phyloP scores from a whole-genome alignment of 352 stramenopile genomes.

The Peronospora farinosa region DNA sequence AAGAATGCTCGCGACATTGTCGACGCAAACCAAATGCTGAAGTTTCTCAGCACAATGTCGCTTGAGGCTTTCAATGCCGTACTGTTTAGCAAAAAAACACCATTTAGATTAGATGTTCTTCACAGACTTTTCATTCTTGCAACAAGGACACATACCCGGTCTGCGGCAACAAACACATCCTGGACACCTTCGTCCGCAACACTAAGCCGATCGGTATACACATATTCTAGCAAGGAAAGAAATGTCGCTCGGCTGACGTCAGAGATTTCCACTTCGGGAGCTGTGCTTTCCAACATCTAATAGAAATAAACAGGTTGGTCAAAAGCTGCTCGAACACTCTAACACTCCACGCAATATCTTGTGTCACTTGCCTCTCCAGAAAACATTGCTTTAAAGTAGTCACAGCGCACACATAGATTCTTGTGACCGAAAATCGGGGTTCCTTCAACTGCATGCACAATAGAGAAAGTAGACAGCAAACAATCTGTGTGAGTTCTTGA shows the following conservation, averaged over 20 bases:
- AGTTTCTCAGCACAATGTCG: conserved; percentile 93
- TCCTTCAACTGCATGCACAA: conserved; percentile 53
- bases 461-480: background rate
- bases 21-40: conserved; percentile 88
- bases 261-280: conserved; percentile 84
- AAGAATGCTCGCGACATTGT: conserved; percentile 95
- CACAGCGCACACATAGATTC: conserved; percentile 90
- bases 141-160: conserved; percentile 43
- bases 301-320: background rate
- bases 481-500: background rate
- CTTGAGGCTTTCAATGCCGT: conserved; percentile 81
- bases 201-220: conserved; percentile 93
- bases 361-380: conserved; percentile 47
- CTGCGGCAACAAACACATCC: conserved; percentile 89
- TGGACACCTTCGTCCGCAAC: conserved; percentile 83
- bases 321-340: background rate
- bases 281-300: conserved; percentile 88
- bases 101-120: background rate
- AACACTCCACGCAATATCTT: background rate
- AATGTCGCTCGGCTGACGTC: conserved; percentile 89
- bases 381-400: conserved; percentile 90
- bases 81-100: conserved; percentile 32
- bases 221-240: conserved; percentile 90
- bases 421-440: conserved; percentile 80
- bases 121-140: background rate